phyloP scores from a whole-genome alignment of 140 eudicot genomes.

The Anethum foeniculum region DNA sequence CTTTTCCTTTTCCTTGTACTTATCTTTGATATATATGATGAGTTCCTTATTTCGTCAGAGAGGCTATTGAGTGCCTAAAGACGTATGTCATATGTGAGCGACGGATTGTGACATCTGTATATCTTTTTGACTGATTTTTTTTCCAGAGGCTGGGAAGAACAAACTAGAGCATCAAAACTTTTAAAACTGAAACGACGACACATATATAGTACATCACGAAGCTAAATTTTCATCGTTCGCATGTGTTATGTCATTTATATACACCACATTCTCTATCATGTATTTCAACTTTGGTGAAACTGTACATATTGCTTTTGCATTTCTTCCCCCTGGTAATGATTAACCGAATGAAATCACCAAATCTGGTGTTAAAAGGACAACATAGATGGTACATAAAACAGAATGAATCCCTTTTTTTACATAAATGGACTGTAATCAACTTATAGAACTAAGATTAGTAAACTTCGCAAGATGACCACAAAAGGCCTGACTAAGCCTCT shows the following conservation, averaged over 20 bases:
- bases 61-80: background rate
- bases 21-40: background rate
- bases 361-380: background rate
- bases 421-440: background rate
- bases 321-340: background rate
- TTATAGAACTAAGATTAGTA: background rate
- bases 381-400: background rate
- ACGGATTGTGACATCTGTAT: background rate
- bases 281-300: background rate
- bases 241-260: background rate
- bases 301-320: background rate
- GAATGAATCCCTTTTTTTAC: background rate
- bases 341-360: background rate
- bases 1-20: background rate
- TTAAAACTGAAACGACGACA: background rate
- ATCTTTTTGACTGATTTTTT: background rate
- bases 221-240: background rate
- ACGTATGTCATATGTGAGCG: background rate
- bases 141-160: background rate
- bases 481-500: background rate
- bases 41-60: background rate
- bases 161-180: background rate
- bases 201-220: background rate
- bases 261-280: background rate
- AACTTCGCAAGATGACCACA: background rate